Base-by-base conservation (phyloP, 106 monocot species). In the Vanilla planifolia region DNA sequence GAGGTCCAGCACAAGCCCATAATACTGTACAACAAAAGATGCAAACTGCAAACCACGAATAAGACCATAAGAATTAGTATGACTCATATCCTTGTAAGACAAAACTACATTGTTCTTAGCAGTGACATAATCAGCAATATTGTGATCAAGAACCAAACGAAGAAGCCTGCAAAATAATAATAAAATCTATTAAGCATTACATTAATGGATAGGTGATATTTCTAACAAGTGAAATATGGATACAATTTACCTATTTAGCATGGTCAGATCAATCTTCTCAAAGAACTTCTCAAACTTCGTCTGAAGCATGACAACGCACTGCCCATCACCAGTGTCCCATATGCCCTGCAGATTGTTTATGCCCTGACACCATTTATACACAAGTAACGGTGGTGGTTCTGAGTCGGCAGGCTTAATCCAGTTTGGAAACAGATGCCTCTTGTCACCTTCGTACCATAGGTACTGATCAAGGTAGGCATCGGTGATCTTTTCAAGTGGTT, bases 341-440 rank as follows among this genome's bases (percentile, higher is more conserved):
- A 99, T 60, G 14, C 80, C 88, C 69, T 85, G 92, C 60, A 99
- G 56, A 68, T 99, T 99, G 61, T 99, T 92, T 69, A 99, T 92
- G 17, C 98, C 98, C 72, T 99, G 98, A 61, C 98, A 99, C 98
- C 98, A 99, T 74, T 99, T 99, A 50, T 99, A 99, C 21, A 99
- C 98, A 28, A 99, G 84, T 55, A 99, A 82, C 26, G 98, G 98
- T 4, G 98, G 98, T 65, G 98, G 98, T 69, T 99, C 98, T 44
- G 98, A 99, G 73, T 99, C 98, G 33, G 98, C 98, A 67, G 98
- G 98, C 60, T 99, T 99, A 46, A 99, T 92, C 98, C 98, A 99
- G 64, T 99, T 99, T 5, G 98, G 98, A 48, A 99, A 99, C 25
- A 99, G 82, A 66, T 99, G 98, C 16, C 98, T 73, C 64, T 88